Percentiles rank a stretch among this genome's conserved stretches.
phyloP scores from a whole-genome alignment of 108 stramenopile genomes.

The Cyclostephanos invisitatus region DNA sequence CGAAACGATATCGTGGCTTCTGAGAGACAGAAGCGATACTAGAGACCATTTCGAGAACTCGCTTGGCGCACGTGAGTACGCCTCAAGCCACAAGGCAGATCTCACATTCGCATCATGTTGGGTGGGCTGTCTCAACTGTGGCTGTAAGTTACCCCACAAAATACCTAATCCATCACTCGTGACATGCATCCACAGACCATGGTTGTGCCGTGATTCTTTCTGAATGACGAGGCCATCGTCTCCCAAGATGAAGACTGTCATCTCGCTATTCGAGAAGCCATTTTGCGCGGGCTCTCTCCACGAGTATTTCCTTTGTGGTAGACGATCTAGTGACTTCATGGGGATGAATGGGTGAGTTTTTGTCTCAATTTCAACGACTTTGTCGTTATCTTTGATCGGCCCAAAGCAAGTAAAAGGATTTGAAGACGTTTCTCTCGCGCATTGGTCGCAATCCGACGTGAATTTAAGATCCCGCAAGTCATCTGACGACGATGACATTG shows the following conservation, averaged over 20 bases:
- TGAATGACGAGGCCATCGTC: conserved; percentile 29
- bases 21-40: conserved; percentile 11
- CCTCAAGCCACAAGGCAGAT: conserved; percentile 6
- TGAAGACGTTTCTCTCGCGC: neutral
- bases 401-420: neutral
- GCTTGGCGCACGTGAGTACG: conserved; percentile 10
- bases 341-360: conserved; percentile 11
- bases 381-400: neutral
- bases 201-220: neutral
- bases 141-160: conserved; percentile 16
- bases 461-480: neutral
- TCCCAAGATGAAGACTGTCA: conserved; percentile 14
- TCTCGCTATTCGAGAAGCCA: neutral
- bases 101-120: neutral
- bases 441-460: neutral
- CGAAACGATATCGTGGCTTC: conserved; percentile 14
- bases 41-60: conserved; percentile 16
- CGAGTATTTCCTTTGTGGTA: conserved; percentile 23
- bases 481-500: neutral
- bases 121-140: neutral
- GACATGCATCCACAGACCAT: conserved; percentile 31
- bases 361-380: neutral
- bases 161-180: conserved; percentile 18
- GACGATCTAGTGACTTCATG: conserved; percentile 17
- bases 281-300: conserved; percentile 16